Conservation (phyloP, 345 rosid species). For the Boechera stricta region DNA sequence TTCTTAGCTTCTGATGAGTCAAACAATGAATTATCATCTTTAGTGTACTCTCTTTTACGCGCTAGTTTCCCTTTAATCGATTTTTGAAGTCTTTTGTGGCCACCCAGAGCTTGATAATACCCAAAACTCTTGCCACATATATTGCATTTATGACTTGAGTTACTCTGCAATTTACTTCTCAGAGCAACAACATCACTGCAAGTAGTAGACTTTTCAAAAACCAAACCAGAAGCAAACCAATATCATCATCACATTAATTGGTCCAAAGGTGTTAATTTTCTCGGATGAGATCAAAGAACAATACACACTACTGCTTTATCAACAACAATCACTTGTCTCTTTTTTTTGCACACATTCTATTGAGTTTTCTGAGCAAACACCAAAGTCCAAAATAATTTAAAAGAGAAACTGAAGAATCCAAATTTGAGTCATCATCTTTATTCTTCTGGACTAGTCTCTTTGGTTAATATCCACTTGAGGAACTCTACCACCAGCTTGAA, state of each 20-base stretch:
- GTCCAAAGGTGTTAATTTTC: slow-evolving; percentile 4
- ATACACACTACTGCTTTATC: slow-evolving; percentile 18
- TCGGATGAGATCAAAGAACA: slow-evolving; percentile 21
- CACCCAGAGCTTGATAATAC: neutral
- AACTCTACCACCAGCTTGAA: slow-evolving; percentile 46
- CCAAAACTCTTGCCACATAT: neutral
- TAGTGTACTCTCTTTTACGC: neutral
- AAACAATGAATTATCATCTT: neutral
- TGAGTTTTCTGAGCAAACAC: slow-evolving; percentile 18
- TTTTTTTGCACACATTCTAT: slow-evolving; percentile 7
- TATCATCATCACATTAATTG: slow-evolving; percentile 2
- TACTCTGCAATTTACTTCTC: slow-evolving; percentile 1
- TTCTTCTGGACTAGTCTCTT: slow-evolving; percentile 32
- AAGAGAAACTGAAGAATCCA: slow-evolving; percentile 27
- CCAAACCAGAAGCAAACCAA: slow-evolving; percentile 16
- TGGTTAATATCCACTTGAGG: slow-evolving; percentile 43
- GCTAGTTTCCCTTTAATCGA: neutral
- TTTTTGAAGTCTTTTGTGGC: neutral
- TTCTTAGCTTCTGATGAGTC: neutral
- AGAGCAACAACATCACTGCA: slow-evolving; percentile 11
- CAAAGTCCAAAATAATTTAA: slow-evolving; percentile 15
- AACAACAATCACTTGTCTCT: slow-evolving; percentile 19
- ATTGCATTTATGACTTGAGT: neutral
- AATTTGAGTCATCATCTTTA: slow-evolving; percentile 17
- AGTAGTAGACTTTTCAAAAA: neutral